phyloP scores from a whole-genome alignment of 345 rosid genomes.

The Salix suchowensis region DNA sequence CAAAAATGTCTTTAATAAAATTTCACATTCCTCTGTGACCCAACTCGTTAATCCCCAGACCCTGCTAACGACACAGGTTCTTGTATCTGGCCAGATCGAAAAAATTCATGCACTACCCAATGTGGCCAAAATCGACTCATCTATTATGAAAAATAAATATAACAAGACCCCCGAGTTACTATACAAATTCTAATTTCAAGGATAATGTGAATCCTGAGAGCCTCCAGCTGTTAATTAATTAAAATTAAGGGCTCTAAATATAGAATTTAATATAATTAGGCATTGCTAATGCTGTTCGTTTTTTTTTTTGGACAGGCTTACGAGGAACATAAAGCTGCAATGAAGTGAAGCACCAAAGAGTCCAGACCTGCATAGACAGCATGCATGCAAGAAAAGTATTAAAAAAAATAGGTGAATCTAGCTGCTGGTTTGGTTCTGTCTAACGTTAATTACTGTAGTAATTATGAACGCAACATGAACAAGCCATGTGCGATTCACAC shows the following conservation, averaged over 20 bases:
- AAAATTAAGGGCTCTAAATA: neutral
- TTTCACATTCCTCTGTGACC: conserved; percentile 14
- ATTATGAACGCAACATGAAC: neutral
- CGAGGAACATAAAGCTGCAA: neutral
- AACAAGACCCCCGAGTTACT: too few relatives aligned
- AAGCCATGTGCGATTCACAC: neutral
- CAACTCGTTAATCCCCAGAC: conserved; percentile 16
- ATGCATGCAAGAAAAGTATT: neutral
- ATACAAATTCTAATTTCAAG: neutral
- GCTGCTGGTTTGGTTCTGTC: neutral
- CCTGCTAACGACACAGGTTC: conserved; percentile 7
- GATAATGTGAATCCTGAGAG: neutral
- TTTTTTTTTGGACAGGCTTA: neutral
- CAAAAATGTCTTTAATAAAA: neutral
- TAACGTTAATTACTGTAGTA: neutral
- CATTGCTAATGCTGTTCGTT: neutral
- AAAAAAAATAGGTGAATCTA: neutral
- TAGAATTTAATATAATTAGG: neutral
- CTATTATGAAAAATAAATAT: neutral
- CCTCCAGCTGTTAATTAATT: neutral
- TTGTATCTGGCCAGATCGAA: conserved; percentile 19
- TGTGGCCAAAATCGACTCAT: neutral
- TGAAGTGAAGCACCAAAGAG: neutral
- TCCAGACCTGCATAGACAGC: neutral
- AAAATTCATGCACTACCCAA: neutral